Conservation (phyloP, 2,329 filamentous ascomycete species). For the Pseudopithomyces chartarum region DNA sequence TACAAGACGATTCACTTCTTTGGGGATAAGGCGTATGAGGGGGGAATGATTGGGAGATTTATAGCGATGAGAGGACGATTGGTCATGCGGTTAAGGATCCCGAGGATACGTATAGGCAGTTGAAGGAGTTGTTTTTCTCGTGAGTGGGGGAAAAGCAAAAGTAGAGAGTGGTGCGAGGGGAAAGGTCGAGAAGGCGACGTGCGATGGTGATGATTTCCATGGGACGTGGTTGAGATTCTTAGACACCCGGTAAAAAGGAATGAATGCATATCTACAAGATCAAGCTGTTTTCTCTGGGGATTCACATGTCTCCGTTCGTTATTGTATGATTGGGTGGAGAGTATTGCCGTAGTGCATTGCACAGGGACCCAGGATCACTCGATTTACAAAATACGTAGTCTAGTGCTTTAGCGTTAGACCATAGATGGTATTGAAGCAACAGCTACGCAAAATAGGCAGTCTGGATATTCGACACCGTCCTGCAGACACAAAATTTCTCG, state of each 20-base stretch:
- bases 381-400: no score
- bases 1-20: conserved; percentile 97
- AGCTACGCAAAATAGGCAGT: neutral
- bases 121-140: conserved; percentile 75
- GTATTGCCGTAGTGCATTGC: no score
- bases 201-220: neutral
- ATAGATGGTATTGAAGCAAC: neutral
- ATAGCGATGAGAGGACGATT: conserved; percentile 75
- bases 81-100: conserved; percentile 84
- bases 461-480: neutral
- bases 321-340: no score
- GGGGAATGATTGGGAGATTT: conserved; percentile 99
- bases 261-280: neutral
- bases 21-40: conserved; percentile 89
- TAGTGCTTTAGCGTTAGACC: neutral
- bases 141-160: neutral
- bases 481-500: no score
- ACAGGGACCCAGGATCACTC: no score
- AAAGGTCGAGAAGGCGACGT: neutral
- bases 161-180: neutral
- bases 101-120: conserved; percentile 77
- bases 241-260: neutral
- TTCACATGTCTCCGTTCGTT: no score
- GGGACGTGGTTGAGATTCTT: neutral
- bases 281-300: no score